A percentile compares a stretch with the other conserved stretches of the same genome.
Evolutionary conservation across 78 protist genomes (phyloP).

Genomic region (Tieghemostelium lacteum): DNA sequence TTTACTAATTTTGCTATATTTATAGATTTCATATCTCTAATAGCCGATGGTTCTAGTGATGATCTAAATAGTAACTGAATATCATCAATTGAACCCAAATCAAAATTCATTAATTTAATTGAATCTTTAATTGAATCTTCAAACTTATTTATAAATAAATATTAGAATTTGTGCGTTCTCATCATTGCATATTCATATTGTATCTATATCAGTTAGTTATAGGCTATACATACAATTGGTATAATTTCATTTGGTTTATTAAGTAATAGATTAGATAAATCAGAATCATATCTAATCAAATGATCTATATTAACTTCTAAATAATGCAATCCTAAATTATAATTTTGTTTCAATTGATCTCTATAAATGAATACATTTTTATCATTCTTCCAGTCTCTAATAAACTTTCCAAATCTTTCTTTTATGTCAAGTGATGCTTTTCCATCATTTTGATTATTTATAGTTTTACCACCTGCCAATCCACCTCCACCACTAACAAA

Average conservation of each 20-base stretch:
- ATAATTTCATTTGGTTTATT: conserved; percentile 52
- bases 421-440: neutral
- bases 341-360: conserved; percentile 57
- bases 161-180: neutral
- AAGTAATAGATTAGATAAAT: conserved; percentile 5
- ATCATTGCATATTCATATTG: neutral
- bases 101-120: conserved; percentile 30
- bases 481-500: conserved; percentile 71
- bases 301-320: conserved; percentile 71
- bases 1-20: conserved; percentile 85
- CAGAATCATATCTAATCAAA: conserved; percentile 50
- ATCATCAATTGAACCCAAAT: conserved; percentile 15
- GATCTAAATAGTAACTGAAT: conserved; percentile 82
- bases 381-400: conserved; percentile 46
- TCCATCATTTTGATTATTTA: neutral
- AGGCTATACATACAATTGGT: conserved; percentile 42
- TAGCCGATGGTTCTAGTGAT: conserved; percentile 44
- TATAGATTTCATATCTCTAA: conserved; percentile 81
- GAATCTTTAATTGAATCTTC: conserved; percentile 29
- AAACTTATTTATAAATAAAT: conserved; percentile 32
- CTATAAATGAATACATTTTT: conserved; percentile 60
- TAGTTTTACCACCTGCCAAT: neutral
- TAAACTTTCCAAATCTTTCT: conserved; percentile 15
- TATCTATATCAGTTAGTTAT: neutral
- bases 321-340: conserved; percentile 27